Evolutionary conservation across 2,329 filamentous ascomycete species (phyloP).

Genomic region (Fusarium redolens): DNA sequence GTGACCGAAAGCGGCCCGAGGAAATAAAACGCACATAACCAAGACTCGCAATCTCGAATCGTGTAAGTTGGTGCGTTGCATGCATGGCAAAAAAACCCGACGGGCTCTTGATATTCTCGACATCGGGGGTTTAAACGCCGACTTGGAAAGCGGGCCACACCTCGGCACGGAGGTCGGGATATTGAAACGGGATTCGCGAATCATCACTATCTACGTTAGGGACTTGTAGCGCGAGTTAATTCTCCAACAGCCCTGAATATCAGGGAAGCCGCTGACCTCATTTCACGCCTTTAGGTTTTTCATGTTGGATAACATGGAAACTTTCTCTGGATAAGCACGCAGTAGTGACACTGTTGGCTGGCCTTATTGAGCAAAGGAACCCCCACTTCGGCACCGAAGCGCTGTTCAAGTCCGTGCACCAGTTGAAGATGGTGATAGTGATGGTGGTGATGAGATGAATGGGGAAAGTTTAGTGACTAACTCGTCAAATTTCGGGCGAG

Average conservation of each 20-base stretch:
- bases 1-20: background rate
- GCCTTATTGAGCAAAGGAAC: background rate
- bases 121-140: constrained; percentile 39
- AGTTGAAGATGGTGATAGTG: background rate
- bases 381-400: constrained; percentile 40
- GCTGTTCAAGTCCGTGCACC: constrained; percentile 24
- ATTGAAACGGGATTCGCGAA: constrained; percentile 15
- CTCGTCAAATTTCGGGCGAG: constrained; percentile 2
- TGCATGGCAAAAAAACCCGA: constrained; percentile 9
- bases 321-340: constrained; percentile 1
- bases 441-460: constrained; percentile 14
- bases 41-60: background rate
- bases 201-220: background rate
- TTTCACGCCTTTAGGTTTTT: background rate
- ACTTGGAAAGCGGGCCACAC: constrained; percentile 13
- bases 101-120: constrained; percentile 12
- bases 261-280: constrained; percentile 22
- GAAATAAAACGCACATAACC: constrained; percentile 14
- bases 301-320: background rate
- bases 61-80: background rate
- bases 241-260: background rate
- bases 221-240: background rate
- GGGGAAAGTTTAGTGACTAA: constrained; percentile 14
- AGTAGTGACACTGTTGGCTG: background rate
- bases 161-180: constrained; percentile 38